Evolutionary conservation across 2,329 filamentous ascomycete species (phyloP).

Genomic region (Emericellopsis atlantica): DNA sequence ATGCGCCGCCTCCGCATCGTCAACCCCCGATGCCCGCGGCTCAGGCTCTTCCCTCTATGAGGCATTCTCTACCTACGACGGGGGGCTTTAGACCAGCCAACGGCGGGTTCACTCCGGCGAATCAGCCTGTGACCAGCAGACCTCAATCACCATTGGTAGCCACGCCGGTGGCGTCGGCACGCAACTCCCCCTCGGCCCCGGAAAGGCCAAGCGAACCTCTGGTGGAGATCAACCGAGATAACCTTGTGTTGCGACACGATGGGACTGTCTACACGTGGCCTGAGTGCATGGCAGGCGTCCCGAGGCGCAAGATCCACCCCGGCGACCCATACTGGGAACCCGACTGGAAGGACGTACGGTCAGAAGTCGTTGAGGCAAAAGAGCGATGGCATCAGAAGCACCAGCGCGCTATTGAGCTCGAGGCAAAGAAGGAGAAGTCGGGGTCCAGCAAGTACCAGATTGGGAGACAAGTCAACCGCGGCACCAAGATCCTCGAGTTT

Average conservation of each 20-base stretch:
- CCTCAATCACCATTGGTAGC: not conserved
- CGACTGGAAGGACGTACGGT: slow-evolving; percentile 33
- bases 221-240: slow-evolving; percentile 30
- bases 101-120: not conserved
- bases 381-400: slow-evolving; percentile 35
- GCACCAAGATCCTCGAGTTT: slow-evolving; percentile 38
- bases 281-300: slow-evolving; percentile 37
- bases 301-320: slow-evolving; percentile 35
- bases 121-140: not conserved
- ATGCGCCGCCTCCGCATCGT: not conserved
- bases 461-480: slow-evolving; percentile 43
- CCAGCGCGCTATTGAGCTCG: slow-evolving; percentile 19
- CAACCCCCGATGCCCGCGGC: too few relatives aligned
- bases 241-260: slow-evolving; percentile 32
- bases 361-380: slow-evolving; percentile 27
- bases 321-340: slow-evolving; percentile 43
- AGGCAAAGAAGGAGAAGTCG: slow-evolving; percentile 17
- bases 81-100: slow-evolving; percentile 4
- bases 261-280: slow-evolving; percentile 36
- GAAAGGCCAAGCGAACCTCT: slow-evolving; percentile 3
- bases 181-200: slow-evolving; percentile 1
- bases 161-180: slow-evolving; percentile 2
- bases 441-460: slow-evolving; percentile 36
- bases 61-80: not conserved
- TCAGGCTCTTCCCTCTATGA: too few relatives aligned